Conservation (phyloP, 73 alveolate species). For the Uronychia binucleata region DNA sequence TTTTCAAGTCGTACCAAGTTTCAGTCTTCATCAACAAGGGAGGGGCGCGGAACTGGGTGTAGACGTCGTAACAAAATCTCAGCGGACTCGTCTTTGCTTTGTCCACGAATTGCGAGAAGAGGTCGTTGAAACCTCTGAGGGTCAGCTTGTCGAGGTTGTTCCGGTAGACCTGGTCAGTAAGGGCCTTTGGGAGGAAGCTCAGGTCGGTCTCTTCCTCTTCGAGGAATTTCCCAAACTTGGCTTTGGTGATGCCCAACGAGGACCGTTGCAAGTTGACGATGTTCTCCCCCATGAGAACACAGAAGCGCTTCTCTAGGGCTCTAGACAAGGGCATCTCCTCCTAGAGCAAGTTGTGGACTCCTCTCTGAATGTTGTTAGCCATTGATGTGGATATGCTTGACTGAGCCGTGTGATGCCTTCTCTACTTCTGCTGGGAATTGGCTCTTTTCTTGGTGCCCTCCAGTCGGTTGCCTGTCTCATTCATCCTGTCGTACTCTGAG, state of each 20-base stretch:
- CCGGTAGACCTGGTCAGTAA: neutral
- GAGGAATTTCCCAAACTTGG: neutral
- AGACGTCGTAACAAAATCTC: neutral
- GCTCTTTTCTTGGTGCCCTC: too few species aligned
- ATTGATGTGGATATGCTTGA: too few species aligned
- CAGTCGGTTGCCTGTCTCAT: too few species aligned
- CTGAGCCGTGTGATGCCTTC: too few species aligned
- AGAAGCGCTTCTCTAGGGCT: neutral
- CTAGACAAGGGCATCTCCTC: neutral
- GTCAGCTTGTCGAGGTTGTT: neutral
- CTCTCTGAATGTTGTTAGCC: too few species aligned
- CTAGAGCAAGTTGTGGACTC: too few species aligned
- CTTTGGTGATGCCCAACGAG: neutral
- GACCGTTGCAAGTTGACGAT: neutral
- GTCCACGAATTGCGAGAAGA: neutral
- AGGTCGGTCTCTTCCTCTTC: neutral
- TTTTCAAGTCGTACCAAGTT: neutral
- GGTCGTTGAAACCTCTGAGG: neutral
- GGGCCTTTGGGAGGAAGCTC: neutral
- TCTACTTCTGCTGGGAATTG: too few species aligned
- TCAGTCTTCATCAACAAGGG: neutral
- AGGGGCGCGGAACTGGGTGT: neutral
- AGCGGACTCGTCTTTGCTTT: neutral
- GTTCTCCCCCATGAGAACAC: neutral
- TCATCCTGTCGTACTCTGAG: too few species aligned